phyloP scores from a whole-genome alignment of 2,329 filamentous ascomycete genomes.

The Colletotrichum sp. region DNA sequence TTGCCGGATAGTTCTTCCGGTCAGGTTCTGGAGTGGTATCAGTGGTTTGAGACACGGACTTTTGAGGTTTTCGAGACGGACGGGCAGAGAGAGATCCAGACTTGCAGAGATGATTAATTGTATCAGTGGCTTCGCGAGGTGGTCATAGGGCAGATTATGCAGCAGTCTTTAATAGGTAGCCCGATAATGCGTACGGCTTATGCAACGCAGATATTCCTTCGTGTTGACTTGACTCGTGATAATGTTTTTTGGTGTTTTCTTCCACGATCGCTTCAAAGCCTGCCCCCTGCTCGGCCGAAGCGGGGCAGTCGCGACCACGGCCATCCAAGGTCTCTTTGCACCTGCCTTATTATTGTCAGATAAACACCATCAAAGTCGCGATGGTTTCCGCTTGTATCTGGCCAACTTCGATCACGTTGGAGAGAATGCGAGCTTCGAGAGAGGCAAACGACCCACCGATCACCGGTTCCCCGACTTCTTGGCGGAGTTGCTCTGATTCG shows the following conservation, averaged over 20 bases:
- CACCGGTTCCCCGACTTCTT: background rate
- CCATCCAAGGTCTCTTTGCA: background rate
- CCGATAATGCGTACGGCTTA: background rate
- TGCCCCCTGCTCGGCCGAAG: background rate
- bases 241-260: background rate
- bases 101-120: background rate
- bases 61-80: background rate
- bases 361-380: background rate
- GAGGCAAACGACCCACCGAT: background rate
- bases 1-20: rapidly evolving
- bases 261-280: background rate
- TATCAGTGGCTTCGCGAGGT: background rate
- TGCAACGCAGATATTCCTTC: background rate
- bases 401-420: background rate
- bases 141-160: background rate
- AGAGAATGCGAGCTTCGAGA: background rate
- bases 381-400: background rate
- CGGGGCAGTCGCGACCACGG: background rate
- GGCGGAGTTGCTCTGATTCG: background rate
- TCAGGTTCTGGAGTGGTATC: background rate
- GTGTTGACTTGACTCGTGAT: background rate
- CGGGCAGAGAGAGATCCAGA: background rate
- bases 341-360: background rate
- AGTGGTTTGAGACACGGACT: background rate
- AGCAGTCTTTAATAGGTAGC: background rate